A percentile compares a stretch with the other conserved stretches of the same genome.
These are phyloP conservation scores for Ilyonectria destructans DNA, from an alignment of 2,329 filamentous ascomycete species.

Conservation along the genomic window DNA sequence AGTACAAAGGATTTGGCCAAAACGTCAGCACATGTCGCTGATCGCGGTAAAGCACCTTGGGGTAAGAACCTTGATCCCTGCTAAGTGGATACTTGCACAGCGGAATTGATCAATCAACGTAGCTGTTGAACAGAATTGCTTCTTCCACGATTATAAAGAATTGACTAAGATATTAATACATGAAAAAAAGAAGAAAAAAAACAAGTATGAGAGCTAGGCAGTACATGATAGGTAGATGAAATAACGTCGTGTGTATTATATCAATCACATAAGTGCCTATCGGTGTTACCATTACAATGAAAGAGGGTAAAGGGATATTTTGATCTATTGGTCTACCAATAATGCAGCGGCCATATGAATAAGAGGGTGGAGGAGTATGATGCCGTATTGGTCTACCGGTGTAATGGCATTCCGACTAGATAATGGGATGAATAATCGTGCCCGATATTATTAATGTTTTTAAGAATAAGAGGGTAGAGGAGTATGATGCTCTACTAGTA, in stretches of 20 bases:
- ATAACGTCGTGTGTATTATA: not conserved
- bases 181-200: slow-evolving; percentile 1
- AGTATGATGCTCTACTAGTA: not conserved
- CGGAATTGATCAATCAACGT: slow-evolving; percentile 12
- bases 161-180: slow-evolving; percentile 14
- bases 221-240: too few relatives aligned
- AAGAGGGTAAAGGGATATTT: slow-evolving; percentile 15
- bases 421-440: slow-evolving; percentile 9
- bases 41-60: slow-evolving; percentile 11
- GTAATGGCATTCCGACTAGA: not conserved
- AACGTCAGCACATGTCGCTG: slow-evolving; percentile 15
- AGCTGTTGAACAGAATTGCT: slow-evolving; percentile 9
- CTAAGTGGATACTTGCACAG: not conserved
- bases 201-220: too few relatives aligned
- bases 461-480: not conserved
- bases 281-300: slow-evolving; percentile 21
- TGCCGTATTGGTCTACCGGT: slow-evolving; percentile 4
- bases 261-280: not conserved
- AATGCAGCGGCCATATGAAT: slow-evolving; percentile 16
- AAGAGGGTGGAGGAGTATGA: slow-evolving; percentile 14
- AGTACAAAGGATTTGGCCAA: slow-evolving; percentile 12
- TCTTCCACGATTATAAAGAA: slow-evolving; percentile 5
- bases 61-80: slow-evolving; percentile 17
- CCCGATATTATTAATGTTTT: too few relatives aligned
- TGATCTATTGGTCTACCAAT: slow-evolving; percentile 9